Base-by-base conservation (phyloP, 768 basidiomycete species). In the Lentinula edodes region DNA sequence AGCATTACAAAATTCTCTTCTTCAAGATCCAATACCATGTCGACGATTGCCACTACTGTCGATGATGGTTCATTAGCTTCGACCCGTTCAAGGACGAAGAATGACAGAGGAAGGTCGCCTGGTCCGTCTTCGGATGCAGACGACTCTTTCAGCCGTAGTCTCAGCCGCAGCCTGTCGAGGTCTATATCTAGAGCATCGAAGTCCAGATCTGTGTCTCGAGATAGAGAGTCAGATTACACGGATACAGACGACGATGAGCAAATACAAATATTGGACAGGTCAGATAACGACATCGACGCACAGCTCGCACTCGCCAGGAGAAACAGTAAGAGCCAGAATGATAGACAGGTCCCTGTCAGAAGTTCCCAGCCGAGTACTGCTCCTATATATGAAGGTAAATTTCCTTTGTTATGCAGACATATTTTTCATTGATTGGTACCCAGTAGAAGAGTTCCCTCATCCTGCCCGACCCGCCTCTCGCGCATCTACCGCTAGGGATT, bases 281-380 rank as follows among this genome's bases (percentile, higher is more conserved):
- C 88, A 15, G 91, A 93, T 68, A 81, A 82, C 66, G 90, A 95
- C 69, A 77, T 96, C 58, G 81, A 87, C 20, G 79, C 84, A 75
- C 87, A 89, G 52, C 74, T 97, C 56, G 91, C 91, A 64, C 76
- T 96, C 53, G 95, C 95, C 5, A 78, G 91, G 62, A 83, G 83
- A 65, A 97, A 97, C 70, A 93, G 92, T 70, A 80, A 87, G 68
- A 90, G 82, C 70, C 92, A 93, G 66, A 81, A 83, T 61, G 80
- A 78, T 16, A 80, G 81, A 52, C 69, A 75, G 48, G 61, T 76
- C 9, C 66, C 76, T 50, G 64, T 81, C 58, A 67, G 75, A 6
- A 67, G 81, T 65, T 83, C 84, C 15, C 73, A 67, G 34, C 78
- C 83, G 3, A 69, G 80, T 15, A 87, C 88, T 65, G 83, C 83